Evolutionary conservation across 208 protist genomes (phyloP).

Genomic region (Leptomonas pyrrhocoris): DNA sequence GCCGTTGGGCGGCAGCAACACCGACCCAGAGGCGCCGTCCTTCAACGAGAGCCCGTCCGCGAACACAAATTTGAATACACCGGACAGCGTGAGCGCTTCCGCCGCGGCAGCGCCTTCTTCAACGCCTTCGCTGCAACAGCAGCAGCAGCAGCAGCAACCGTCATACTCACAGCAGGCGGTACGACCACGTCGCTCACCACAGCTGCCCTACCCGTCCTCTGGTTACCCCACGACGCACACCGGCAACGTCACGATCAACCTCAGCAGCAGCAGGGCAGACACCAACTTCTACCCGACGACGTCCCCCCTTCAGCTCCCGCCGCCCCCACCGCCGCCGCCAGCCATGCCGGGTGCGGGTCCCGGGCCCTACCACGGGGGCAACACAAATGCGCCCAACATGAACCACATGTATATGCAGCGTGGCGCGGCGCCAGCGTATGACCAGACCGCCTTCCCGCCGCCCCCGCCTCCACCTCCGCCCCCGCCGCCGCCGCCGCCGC

Average conservation of each 20-base stretch:
- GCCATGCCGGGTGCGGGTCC: too few species aligned
- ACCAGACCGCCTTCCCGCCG: not conserved
- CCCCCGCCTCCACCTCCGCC: not conserved
- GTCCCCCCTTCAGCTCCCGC: constrained; percentile 4
- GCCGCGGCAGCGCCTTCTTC: not conserved
- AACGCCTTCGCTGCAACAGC: too few species aligned
- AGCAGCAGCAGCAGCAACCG: not conserved
- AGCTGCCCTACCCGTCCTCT: constrained; percentile 2
- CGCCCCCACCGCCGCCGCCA: constrained; percentile 3
- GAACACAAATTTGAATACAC: not conserved
- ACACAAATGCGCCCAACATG: not conserved
- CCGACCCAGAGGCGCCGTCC: constrained; percentile 8
- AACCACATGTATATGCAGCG: not conserved
- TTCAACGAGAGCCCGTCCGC: not conserved
- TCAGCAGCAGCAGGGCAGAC: constrained; percentile 9
- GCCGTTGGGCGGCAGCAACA: constrained; percentile 16
- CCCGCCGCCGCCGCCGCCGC: not conserved
- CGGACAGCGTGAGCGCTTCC: not conserved
- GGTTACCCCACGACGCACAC: not conserved
- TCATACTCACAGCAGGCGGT: not conserved
- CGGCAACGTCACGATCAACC: constrained; percentile 19
- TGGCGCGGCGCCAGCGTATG: not conserved
- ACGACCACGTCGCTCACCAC: constrained; percentile 10
- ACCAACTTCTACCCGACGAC: not conserved
- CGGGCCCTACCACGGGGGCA: too few species aligned